Evolutionary conservation across 1,139 yeast species (phyloP).

Genomic region (Eremothecium gossypii): DNA sequence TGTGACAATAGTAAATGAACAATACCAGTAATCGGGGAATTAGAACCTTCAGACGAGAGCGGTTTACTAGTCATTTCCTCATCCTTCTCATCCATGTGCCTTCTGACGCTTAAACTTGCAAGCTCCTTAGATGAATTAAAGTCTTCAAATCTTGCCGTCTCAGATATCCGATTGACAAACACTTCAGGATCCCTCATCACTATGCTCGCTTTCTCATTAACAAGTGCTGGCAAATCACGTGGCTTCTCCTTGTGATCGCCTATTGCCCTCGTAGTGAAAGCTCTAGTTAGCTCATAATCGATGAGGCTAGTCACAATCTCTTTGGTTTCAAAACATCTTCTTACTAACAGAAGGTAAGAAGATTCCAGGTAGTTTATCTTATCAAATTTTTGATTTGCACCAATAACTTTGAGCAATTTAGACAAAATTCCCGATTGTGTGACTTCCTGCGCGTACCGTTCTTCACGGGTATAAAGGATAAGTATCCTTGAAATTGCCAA

Average conservation of each 20-base stretch:
- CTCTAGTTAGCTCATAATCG: conserved; percentile 38
- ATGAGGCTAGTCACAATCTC: conserved; percentile 44
- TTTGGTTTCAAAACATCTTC: conserved; percentile 63
- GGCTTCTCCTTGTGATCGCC: conserved; percentile 26
- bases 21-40: conserved; percentile 43
- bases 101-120: conserved; percentile 20
- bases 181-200: conserved; percentile 50
- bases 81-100: conserved; percentile 30
- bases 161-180: conserved; percentile 46
- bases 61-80: conserved; percentile 32
- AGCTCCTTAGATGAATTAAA: conserved; percentile 35
- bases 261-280: conserved; percentile 31
- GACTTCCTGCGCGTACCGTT: conserved; percentile 34
- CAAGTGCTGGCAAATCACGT: conserved; percentile 42
- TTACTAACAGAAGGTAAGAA: conserved; percentile 41
- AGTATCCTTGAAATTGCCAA: conserved; percentile 44
- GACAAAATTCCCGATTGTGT: conserved; percentile 37
- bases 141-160: conserved; percentile 40
- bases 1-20: conserved; percentile 55
- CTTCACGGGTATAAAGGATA: conserved; percentile 43
- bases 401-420: conserved; percentile 29
- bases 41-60: conserved; percentile 9
- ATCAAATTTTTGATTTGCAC: conserved; percentile 26
- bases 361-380: conserved; percentile 29
- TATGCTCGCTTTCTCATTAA: conserved; percentile 48